Evolutionary conservation across 1,284 basidiomycete genomes (phyloP), one percentile per base, ranked within the genome.

Genomic region (Cryptococcus sp.): DNA sequence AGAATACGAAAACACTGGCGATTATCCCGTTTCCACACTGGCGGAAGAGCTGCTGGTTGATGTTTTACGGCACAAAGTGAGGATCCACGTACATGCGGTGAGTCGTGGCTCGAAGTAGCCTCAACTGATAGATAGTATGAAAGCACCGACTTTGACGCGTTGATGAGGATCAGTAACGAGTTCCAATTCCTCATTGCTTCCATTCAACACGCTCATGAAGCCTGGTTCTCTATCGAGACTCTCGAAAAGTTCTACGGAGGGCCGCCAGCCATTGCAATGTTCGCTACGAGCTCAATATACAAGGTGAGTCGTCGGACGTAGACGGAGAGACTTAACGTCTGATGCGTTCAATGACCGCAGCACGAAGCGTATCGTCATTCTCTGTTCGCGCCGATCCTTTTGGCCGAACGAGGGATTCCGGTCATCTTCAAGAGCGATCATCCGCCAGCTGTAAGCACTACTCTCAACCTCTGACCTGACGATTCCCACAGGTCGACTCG

Each of bases 41-140:
- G 82, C 89, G 66, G 88, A 87, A 83, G 91, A 93, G 68, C 85
- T 86, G 11, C 79, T 93, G 8, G 88, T 91, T 7, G 91, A 92
- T 61, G 87, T 91, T 6, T 79, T 93, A n/a, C 80, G 91, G 45
- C 67, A 67, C 17, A 69, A 70, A 46, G 68, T 73, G 48, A 75
- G 88, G 84, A 80, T 91, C 50, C 85, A 89, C 60, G 84, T 82
- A 39, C 87, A 89, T 64, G 40, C 40, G 40, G 40, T 43, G 40
- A 43, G 40, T 13, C 13, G 13, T 29, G 5, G 13, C 6, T 13
- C 13, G 17, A 43, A 13, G 13, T 13, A 6, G 13, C 20, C 40
- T 17, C 20, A 13, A 20, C 40, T 43, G 40, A 43, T 20, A 13
- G 40, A 5, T 89, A 86, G 61, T 88, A 89, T 51, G 85, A 87